Evolutionary conservation across 2,329 filamentous ascomycete genomes (phyloP), one percentile per base, ranked within the genome.

Genomic region (Dactylellina cionopaga): DNA sequence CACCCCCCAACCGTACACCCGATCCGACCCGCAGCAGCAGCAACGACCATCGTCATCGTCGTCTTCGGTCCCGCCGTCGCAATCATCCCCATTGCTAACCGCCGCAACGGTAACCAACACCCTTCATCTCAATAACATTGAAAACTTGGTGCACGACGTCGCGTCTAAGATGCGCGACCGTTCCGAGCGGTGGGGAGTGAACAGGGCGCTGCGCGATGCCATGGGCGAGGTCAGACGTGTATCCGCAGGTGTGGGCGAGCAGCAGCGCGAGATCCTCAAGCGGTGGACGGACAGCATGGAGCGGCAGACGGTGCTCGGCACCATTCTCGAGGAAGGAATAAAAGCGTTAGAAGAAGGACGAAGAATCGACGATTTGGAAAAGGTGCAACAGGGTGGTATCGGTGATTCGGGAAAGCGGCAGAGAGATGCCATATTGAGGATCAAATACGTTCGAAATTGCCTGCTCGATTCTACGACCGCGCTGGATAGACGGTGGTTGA

Each of bases 151-250:
- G 25, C 90, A 92, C 77, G 89, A 89, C 13, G 91, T 91, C 2
- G 90, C 91, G 17, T 91, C 89, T 78, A 88, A 88, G 56, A 88
- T 94, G 13, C 83, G 92, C 31, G 88, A 91, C 76, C 85, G 87
- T 29, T 86, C 91, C 56, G 90, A 93, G 79, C 89, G 88, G 77
- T 87, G 92, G 74, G 90, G 90, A 5, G 89, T 95, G 63, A 92
- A 92, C 78, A 89, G 90, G 79, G 90, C 89, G 0, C 87, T 95
- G 5, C 86, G 91, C n/a, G 90, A 91, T 75, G 91, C 91, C 15
- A 86, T 95, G 78, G 89, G 88, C 6, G 92, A 96, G 80, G 89
- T 94, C 52, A 86, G 87, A 70, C 59, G 68, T 15, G 68, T 72
- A 19, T 72, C 68, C 1, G 68, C 68, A 1, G 68, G 68, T 3